Conservation (phyloP, 2,329 filamentous ascomycete genomes). For the Aspergillus sp. region DNA sequence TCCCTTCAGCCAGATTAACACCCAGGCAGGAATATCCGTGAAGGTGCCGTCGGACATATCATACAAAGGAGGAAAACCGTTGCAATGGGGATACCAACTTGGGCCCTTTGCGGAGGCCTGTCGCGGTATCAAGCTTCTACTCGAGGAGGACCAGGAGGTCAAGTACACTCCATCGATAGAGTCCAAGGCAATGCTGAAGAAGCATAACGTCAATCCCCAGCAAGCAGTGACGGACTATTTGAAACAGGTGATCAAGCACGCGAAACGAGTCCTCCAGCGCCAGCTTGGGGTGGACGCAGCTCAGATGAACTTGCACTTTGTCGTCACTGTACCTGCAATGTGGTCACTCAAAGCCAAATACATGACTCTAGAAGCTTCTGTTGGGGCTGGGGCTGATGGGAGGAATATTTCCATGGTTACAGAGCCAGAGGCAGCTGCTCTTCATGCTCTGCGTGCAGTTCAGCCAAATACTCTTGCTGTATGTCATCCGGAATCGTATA, state of each 20-base stretch:
- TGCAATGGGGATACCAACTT: constrained; percentile 26
- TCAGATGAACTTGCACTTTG: constrained; percentile 21
- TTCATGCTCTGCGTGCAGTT: constrained; percentile 28
- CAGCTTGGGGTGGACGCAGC: constrained; percentile 12
- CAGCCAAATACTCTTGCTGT: constrained; percentile 26
- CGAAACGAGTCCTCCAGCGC: not conserved
- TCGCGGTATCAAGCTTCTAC: constrained; percentile 25
- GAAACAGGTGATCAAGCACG: not conserved
- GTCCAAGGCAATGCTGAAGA: not conserved
- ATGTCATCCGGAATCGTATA: not conserved
- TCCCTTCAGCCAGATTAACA: too few relatives aligned
- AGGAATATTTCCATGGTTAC: constrained; percentile 17
- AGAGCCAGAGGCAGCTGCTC: constrained; percentile 33
- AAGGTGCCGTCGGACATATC: constrained; percentile 22
- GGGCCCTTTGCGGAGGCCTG: constrained; percentile 22
- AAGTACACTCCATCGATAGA: constrained; percentile 9
- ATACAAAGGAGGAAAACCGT: constrained; percentile 6
- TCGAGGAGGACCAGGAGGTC: constrained; percentile 16
- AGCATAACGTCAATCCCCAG: not conserved
- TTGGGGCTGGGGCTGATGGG: constrained; percentile 14
- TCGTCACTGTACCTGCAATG: constrained; percentile 33
- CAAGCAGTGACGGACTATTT: not conserved
- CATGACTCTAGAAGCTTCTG: constrained; percentile 23
- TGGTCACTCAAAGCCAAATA: constrained; percentile 38
- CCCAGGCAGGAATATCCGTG: constrained; percentile 13